Conservation (phyloP, 371 early-diverging fungal species). For the Mucor plumbeus region DNA sequence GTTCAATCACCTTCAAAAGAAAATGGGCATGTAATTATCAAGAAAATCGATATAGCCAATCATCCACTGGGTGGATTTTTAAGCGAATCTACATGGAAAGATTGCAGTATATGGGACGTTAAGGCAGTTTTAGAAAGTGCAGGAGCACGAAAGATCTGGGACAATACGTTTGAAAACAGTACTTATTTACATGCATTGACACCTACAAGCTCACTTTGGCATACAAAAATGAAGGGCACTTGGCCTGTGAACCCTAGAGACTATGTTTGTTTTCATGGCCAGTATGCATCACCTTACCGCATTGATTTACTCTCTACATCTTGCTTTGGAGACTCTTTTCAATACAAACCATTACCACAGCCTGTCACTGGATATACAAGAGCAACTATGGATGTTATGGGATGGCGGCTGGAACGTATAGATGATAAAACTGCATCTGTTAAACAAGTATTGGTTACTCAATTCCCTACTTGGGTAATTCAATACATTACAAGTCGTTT, state of each 20-base stretch:
- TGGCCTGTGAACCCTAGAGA: constrained; percentile 62
- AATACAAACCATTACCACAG: constrained; percentile 46
- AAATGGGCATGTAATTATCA: constrained; percentile 43
- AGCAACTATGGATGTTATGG: constrained; percentile 54
- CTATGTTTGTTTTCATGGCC: constrained; percentile 53
- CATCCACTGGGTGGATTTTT: constrained; percentile 56
- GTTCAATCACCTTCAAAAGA: constrained; percentile 32
- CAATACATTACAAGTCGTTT: constrained; percentile 20
- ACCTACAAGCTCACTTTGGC: constrained; percentile 55
- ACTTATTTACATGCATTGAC: constrained; percentile 48
- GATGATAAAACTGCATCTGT: constrained; percentile 42
- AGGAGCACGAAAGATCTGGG: constrained; percentile 53
- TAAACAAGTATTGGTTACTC: constrained; percentile 43
- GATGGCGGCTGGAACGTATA: constrained; percentile 52
- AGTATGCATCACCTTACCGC: constrained; percentile 42
- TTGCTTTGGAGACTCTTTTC: constrained; percentile 44
- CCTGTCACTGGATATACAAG: constrained; percentile 50
- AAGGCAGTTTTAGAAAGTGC: constrained; percentile 55
- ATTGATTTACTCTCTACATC: constrained; percentile 60
- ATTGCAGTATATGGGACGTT: constrained; percentile 64
- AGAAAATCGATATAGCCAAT: constrained; percentile 51
- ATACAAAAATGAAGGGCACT: constrained; percentile 56
- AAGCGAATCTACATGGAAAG: constrained; percentile 55
- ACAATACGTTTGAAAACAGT: constrained; percentile 55
- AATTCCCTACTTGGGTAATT: constrained; percentile 37